Conservation (phyloP, 78 protist genomes). For the Pelomyxa schiedti region DNA sequence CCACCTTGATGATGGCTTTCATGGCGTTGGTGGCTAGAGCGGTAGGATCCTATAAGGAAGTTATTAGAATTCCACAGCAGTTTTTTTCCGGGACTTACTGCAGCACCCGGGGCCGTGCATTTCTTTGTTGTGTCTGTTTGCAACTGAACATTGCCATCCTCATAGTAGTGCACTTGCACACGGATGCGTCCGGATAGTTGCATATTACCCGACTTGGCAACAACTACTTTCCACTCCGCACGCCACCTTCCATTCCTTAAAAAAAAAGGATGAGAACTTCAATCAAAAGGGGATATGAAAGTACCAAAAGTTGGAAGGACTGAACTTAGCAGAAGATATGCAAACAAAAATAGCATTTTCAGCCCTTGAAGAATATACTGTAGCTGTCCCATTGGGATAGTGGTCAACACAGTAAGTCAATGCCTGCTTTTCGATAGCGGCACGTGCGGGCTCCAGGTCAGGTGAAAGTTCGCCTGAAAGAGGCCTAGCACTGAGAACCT, state of each 20-base stretch:
- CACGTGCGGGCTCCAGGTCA: background rate
- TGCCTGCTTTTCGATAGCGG: background rate
- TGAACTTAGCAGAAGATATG: conserved; percentile 1
- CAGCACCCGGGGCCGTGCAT: background rate
- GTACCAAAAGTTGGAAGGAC: conserved; percentile 21
- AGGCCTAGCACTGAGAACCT: background rate
- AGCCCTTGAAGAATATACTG: background rate
- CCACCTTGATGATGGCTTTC: background rate
- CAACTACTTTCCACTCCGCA: conserved; percentile 1
- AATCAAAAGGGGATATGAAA: background rate
- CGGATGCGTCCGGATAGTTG: background rate
- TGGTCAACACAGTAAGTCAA: background rate
- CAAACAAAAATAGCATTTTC: background rate
- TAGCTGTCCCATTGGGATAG: background rate
- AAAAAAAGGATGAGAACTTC: background rate
- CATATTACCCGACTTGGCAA: background rate
- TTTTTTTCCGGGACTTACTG: background rate
- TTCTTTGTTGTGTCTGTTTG: background rate
- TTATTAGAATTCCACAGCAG: background rate
- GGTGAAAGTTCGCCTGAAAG: background rate
- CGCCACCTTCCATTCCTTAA: conserved; percentile 19
- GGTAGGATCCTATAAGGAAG: background rate
- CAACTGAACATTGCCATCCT: conserved; percentile 22
- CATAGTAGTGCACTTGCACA: conserved; percentile 1
- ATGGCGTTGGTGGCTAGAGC: background rate